These are phyloP conservation scores for Claviceps quebecensis DNA, from an alignment of 2,329 filamentous ascomycete species.

Conservation along the genomic window DNA sequence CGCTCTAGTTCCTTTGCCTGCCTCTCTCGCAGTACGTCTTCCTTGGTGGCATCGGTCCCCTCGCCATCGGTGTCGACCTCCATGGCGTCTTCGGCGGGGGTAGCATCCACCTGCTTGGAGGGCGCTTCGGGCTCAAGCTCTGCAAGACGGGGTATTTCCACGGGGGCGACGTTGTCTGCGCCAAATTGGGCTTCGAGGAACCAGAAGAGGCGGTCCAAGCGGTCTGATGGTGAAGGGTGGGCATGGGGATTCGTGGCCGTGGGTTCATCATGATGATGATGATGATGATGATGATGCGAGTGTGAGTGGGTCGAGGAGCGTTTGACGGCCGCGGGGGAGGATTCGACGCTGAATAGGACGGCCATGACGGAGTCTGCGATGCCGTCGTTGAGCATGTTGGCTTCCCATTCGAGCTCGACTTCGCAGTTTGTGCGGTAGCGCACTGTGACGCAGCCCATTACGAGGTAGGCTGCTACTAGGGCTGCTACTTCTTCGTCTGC, in stretches of 20 bases:
- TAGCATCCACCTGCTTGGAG: neutral
- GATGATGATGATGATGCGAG: constrained; percentile 6
- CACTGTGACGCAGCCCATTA: constrained; percentile 89
- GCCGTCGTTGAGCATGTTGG: constrained; percentile 92
- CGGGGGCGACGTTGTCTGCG: constrained; percentile 63
- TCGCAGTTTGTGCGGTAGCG: constrained; percentile 63
- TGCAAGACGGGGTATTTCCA: constrained; percentile 38
- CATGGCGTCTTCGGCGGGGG: neutral
- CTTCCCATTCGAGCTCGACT: constrained; percentile 91
- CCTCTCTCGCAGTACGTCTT: constrained; percentile 1
- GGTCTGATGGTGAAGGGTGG: constrained; percentile 56
- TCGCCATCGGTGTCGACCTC: neutral
- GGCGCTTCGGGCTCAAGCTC: neutral
- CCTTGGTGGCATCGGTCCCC: neutral
- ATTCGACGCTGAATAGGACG: constrained; percentile 82
- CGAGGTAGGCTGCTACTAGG: constrained; percentile 43
- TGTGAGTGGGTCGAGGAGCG: constrained; percentile 31
- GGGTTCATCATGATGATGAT: constrained; percentile 19
- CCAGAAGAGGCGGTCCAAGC: constrained; percentile 76
- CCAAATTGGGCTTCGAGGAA: constrained; percentile 97
- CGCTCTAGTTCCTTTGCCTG: constrained; percentile 60
- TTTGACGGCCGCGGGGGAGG: constrained; percentile 86
- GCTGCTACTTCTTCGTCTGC: constrained; percentile 51
- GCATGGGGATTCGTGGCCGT: constrained; percentile 53
- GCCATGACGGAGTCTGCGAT: constrained; percentile 97